Conservation (phyloP, 768 basidiomycete species). For the Boletus reticuloceps region DNA sequence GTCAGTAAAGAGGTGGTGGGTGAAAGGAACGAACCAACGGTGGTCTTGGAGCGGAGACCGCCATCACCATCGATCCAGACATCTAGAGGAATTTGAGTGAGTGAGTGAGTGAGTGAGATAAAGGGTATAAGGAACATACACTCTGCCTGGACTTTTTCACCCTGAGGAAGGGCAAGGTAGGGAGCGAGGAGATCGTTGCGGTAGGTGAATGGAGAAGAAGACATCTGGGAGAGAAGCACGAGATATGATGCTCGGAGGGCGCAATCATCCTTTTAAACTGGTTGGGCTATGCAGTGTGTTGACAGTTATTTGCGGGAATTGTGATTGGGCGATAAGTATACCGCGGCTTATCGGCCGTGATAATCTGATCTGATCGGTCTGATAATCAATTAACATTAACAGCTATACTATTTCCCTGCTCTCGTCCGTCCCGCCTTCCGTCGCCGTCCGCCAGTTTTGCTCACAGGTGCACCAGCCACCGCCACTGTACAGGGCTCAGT, state of each 20-base stretch:
- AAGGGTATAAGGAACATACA: constrained; percentile 45
- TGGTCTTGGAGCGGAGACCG: constrained; percentile 96
- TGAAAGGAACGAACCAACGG: constrained; percentile 45
- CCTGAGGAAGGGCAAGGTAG: constrained; percentile 87
- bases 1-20: background rate
- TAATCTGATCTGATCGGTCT: constrained; percentile 2
- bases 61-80: constrained; percentile 98
- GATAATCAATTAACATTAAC: background rate
- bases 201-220: constrained; percentile 43
- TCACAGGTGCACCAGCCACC: constrained; percentile 34
- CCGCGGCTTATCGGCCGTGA: constrained; percentile 4
- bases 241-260: background rate
- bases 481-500: constrained; percentile 44
- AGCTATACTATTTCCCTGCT: constrained; percentile 13
- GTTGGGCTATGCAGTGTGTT: constrained; percentile 17
- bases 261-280: constrained; percentile 22
- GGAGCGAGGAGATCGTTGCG: constrained; percentile 85
- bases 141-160: constrained; percentile 92
- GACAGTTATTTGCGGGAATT: constrained; percentile 20
- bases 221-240: constrained; percentile 14
- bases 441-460: constrained; percentile 62
- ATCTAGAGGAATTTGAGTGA: constrained; percentile 47
- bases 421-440: constrained; percentile 53
- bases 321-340: constrained; percentile 33
- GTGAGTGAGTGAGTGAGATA: background rate